Base-by-base conservation (phyloP, 345 rosid genomes). In the Syzygium aqueum region DNA sequence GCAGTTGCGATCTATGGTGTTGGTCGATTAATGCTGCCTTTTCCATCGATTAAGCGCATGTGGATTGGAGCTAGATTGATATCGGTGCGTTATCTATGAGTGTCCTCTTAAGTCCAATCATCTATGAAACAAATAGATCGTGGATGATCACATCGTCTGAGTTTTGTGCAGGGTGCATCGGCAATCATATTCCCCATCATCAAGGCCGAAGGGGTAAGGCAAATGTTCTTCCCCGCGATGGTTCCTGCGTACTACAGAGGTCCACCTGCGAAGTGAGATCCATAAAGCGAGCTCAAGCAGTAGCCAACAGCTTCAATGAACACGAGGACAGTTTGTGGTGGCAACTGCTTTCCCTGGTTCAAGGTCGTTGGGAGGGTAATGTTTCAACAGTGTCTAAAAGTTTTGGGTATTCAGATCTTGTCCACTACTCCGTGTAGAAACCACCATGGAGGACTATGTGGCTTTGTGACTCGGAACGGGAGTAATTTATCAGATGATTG, bases 11-110 rank as follows among this genome's bases (percentile, higher is more conserved):
- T 93, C 21, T 93, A 89, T 73, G 93, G 90, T 28, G 90, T 93
- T 57, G 93, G 95, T 61, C 92, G 93, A 37, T 78, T 91, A 61
- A 22, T 93, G 43, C 87, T 93, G 30, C 95, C 95, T 65, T 93
- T 90, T 88, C 95, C 95, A 87, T 90, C 92, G 3, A 93, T 91
- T 46, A 87, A 88, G 78, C 93, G 92, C 87, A 56, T 91, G 28
- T 93, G 94, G 94, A 90, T 89, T 37, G 95, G 93, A 56, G 91
- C 94, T 21, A 91, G 90, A 87, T 51, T 93, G 88, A 85, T 93
- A 51, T 67, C 63, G 86, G 95, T 93, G 49, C 23, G 91, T 88
- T 53, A 63, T 22, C 53, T 12, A 53, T n/a, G 77, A 78, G 2
- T 85, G n/a, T 86, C 54, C 53, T 77, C 14, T 6, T 25, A 85